A percentile compares a stretch with the other conserved stretches of the same genome.
These are phyloP conservation scores for Penicillium sp. DNA, from an alignment of 2,329 filamentous ascomycete species.

Conservation along the genomic window DNA sequence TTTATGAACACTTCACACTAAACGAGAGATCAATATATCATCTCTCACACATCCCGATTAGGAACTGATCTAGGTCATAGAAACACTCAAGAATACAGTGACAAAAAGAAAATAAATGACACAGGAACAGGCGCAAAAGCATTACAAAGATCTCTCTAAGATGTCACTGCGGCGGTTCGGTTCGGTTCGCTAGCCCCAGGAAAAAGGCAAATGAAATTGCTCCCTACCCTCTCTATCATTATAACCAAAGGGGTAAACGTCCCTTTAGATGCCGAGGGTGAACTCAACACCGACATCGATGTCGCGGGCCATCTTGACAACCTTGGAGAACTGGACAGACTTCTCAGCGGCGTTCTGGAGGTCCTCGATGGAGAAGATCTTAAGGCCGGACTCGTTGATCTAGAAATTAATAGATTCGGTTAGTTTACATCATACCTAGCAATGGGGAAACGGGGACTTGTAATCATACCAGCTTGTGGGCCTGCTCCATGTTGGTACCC, in stretches of 20 bases:
- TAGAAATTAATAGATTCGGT: conserved; percentile 29
- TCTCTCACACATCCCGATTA: conserved; percentile 19
- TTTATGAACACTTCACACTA: background rate
- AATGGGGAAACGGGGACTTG: conserved; percentile 40
- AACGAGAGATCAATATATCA: background rate
- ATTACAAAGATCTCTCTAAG: conserved; percentile 15
- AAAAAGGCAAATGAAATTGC: conserved; percentile 9
- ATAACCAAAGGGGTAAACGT: background rate
- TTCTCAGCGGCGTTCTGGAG: conserved; percentile 96
- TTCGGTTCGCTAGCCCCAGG: conserved; percentile 6
- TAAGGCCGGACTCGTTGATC: conserved; percentile 95
- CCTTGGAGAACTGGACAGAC: conserved; percentile 97
- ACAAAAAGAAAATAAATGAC: conserved; percentile 28
- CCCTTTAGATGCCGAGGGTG: conserved; percentile 80
- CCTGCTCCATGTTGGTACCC: conserved; percentile 96
- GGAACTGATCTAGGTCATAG: conserved; percentile 25
- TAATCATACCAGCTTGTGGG: conserved; percentile 63
- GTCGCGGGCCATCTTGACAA: conserved; percentile 97
- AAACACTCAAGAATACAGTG: conserved; percentile 28
- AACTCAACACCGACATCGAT: conserved; percentile 98
- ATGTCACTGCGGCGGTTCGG: conserved; percentile 10
- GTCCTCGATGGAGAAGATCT: conserved; percentile 99
- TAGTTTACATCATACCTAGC: background rate
- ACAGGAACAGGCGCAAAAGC: conserved; percentile 20
- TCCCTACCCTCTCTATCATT: conserved; percentile 7